These are phyloP conservation scores for Carex parvula DNA, from an alignment of 176 grass and related monocot species.

Conservation along the genomic window DNA sequence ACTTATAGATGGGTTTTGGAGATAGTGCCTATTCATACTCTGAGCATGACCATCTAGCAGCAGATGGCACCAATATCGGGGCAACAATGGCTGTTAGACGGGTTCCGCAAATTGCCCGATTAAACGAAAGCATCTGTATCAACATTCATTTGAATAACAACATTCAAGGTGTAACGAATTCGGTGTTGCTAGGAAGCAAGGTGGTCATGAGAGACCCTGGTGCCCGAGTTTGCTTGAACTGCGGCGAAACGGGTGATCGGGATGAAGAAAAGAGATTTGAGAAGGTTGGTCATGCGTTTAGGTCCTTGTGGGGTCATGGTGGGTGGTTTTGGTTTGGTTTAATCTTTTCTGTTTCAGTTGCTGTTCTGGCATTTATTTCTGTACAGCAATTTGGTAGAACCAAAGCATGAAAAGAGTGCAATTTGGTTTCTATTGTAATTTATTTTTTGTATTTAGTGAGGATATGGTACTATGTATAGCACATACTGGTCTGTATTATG, in stretches of 20 bases:
- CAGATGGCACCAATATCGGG: slow-evolving; percentile 27
- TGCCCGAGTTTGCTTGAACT: slow-evolving; percentile 16
- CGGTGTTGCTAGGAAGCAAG: slow-evolving; percentile 69
- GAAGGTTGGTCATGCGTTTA: slow-evolving; percentile 1
- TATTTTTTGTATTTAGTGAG: too few relatives aligned
- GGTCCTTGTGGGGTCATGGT: background rate
- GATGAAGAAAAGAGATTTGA: slow-evolving; percentile 9
- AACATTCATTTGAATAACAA: slow-evolving; percentile 74
- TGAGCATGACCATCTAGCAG: slow-evolving; percentile 23
- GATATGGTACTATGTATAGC: too few relatives aligned
- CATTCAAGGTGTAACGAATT: slow-evolving; percentile 85
- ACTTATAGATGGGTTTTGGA: slow-evolving; percentile 9
- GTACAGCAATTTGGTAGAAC: slow-evolving; percentile 12
- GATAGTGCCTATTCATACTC: slow-evolving; percentile 34
- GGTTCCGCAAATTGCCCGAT: background rate
- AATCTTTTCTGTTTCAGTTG: slow-evolving; percentile 3
- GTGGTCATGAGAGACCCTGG: slow-evolving; percentile 54
- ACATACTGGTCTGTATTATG: too few relatives aligned
- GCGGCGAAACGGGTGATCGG: background rate
- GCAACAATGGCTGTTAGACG: slow-evolving; percentile 25
- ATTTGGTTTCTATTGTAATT: background rate
- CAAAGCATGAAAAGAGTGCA: background rate
- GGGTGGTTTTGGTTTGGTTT: background rate
- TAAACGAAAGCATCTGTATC: slow-evolving; percentile 30
- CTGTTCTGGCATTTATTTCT: slow-evolving; percentile 1